phyloP scores from a whole-genome alignment of 225 moss, liverwort and hornwort species.

The Climacium dendroides region DNA sequence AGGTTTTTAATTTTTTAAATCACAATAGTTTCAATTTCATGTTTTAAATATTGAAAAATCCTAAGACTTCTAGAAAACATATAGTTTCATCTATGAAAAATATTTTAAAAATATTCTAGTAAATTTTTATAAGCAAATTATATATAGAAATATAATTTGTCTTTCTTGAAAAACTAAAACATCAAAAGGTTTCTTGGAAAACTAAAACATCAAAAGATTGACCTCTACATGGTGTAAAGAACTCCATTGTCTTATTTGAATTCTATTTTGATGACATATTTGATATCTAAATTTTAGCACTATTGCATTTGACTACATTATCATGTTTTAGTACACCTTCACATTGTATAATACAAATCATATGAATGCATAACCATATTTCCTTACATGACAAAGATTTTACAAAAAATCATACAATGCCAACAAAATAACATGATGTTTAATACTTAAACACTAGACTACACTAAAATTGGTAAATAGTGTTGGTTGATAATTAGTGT shows the following conservation, averaged over 20 bases:
- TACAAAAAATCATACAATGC: no score
- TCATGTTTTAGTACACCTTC: background rate
- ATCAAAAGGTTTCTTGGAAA: background rate
- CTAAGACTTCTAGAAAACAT: background rate
- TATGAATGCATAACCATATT: no score
- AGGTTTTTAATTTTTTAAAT: background rate
- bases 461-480: no score
- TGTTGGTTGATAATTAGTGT: no score
- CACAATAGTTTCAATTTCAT: background rate
- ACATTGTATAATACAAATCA: background rate
- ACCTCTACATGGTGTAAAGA: background rate
- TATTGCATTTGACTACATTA: background rate
- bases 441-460: no score
- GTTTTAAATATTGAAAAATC: background rate
- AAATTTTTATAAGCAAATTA: background rate
- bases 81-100: background rate
- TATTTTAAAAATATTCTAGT: background rate
- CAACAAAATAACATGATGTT: background rate
- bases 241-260: rapidly evolving
- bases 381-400: background rate
- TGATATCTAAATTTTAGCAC: background rate
- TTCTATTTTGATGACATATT: background rate
- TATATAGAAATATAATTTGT: background rate
- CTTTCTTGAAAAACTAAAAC: background rate
- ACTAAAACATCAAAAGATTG: background rate